These are phyloP conservation scores for Dioscorea alata DNA, from an alignment of 106 monocot species.

Conservation along the genomic window DNA sequence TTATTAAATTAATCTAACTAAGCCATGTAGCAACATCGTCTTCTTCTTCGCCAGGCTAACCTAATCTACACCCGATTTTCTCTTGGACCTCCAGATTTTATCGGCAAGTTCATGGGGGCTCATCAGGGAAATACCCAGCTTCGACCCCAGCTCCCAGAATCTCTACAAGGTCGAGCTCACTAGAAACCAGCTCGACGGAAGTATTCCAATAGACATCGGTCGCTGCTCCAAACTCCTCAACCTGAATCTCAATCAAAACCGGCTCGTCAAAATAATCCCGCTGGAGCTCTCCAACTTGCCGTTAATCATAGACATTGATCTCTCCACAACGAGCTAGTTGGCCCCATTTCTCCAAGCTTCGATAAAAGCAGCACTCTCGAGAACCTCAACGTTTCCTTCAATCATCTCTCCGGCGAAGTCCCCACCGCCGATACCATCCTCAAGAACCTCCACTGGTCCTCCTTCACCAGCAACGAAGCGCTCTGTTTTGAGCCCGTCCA, in stretches of 20 bases:
- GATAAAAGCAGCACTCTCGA: slow-evolving; percentile 78
- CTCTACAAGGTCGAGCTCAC: slow-evolving; percentile 70
- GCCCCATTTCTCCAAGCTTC: slow-evolving; percentile 53
- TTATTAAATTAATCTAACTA: too few relatives aligned
- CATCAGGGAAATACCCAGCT: slow-evolving; percentile 45
- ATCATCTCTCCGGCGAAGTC: slow-evolving; percentile 45
- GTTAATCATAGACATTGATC: slow-evolving; percentile 70
- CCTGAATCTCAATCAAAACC: slow-evolving; percentile 47
- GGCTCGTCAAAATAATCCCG: slow-evolving; percentile 58
- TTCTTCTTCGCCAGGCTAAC: too few relatives aligned
- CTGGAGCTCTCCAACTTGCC: slow-evolving; percentile 52
- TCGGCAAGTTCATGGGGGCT: slow-evolving; percentile 60
- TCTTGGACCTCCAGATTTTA: slow-evolving; percentile 59
- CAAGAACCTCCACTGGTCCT: slow-evolving; percentile 40
- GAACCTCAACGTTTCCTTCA: slow-evolving; percentile 81
- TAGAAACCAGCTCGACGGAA: slow-evolving; percentile 46
- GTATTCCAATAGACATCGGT: slow-evolving; percentile 55
- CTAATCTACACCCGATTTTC: too few relatives aligned
- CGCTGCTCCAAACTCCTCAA: slow-evolving; percentile 58
- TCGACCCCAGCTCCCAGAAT: slow-evolving; percentile 49
- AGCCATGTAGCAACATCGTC: too few relatives aligned
- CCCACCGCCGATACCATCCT: slow-evolving; percentile 26
- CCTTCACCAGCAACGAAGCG: slow-evolving; percentile 50
- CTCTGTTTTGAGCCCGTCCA: slow-evolving; percentile 50
- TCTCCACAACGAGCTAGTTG: slow-evolving; percentile 62